phyloP scores from a whole-genome alignment of 164 flowering plant genomes.

The Chloranthus sessilifolius region DNA sequence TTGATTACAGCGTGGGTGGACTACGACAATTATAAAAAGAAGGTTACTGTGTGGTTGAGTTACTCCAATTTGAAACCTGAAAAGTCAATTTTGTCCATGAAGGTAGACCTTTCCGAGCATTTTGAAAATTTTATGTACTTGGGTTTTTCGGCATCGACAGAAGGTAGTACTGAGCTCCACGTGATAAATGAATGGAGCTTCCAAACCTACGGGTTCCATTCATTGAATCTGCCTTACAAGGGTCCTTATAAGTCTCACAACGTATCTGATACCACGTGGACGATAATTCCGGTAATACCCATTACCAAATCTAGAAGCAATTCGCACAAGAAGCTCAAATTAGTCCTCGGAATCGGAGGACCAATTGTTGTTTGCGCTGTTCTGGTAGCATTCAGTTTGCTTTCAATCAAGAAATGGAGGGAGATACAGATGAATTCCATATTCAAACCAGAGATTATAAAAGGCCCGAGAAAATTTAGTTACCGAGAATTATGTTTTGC shows the following conservation, averaged over 20 bases:
- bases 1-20: constrained; percentile 75
- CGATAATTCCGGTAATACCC: constrained; percentile 29
- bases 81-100: constrained; percentile 38
- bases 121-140: constrained; percentile 48
- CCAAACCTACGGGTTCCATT: constrained; percentile 39
- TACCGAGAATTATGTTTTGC: constrained; percentile 49
- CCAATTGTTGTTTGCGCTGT: constrained; percentile 36
- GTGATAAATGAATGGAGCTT: constrained; percentile 64
- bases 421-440: constrained; percentile 17
- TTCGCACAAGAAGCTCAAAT: constrained; percentile 31
- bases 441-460: constrained; percentile 45
- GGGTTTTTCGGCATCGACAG: constrained; percentile 84
- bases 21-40: constrained; percentile 40
- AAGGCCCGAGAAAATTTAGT: constrained; percentile 60
- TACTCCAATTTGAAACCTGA: constrained; percentile 49
- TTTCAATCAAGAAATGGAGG: constrained; percentile 50
- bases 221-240: constrained; percentile 18
- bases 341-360: constrained; percentile 62
- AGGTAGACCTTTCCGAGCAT: constrained; percentile 47
- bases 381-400: constrained; percentile 43
- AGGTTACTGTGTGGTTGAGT: constrained; percentile 56
- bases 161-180: constrained; percentile 85
- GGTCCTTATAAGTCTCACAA: constrained; percentile 34
- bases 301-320: constrained; percentile 22
- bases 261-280: constrained; percentile 45